Evolutionary conservation across 2,329 filamentous ascomycete genomes (phyloP).

Genomic region (Diaporthe citriasiana): DNA sequence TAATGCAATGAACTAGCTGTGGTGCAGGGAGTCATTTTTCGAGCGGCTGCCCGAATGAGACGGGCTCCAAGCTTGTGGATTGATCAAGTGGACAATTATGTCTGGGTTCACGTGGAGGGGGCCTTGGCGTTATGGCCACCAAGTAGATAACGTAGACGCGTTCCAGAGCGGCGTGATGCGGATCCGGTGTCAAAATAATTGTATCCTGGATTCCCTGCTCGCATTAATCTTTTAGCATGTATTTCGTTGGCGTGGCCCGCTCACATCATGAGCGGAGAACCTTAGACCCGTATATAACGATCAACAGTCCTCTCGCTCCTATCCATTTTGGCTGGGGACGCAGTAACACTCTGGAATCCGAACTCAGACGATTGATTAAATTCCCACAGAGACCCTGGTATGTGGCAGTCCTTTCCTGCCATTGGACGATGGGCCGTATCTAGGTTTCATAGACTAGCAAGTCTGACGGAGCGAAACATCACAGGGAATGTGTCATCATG

Average conservation of each 20-base stretch:
- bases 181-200: neutral
- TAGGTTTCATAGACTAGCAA: constrained; percentile 1
- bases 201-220: neutral
- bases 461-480: neutral
- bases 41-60: too few relatives aligned
- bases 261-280: too few relatives aligned
- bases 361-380: neutral
- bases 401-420: neutral
- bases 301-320: neutral
- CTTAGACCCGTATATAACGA: too few relatives aligned
- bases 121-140: neutral
- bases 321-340: neutral
- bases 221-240: neutral
- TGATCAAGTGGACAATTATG: neutral
- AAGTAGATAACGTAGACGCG: neutral
- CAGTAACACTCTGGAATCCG: neutral
- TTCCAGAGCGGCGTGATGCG: neutral
- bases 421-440: neutral
- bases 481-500: neutral
- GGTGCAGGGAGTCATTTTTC: too few relatives aligned
- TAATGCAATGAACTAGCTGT: constrained; percentile 43
- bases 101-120: neutral
- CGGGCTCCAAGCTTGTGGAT: neutral
- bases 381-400: neutral
- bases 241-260: neutral